Percentiles rank a stretch among this genome's conserved stretches.
These are phyloP conservation scores for Cytospora mali DNA, from an alignment of 2,329 filamentous ascomycete species.

Conservation along the genomic window DNA sequence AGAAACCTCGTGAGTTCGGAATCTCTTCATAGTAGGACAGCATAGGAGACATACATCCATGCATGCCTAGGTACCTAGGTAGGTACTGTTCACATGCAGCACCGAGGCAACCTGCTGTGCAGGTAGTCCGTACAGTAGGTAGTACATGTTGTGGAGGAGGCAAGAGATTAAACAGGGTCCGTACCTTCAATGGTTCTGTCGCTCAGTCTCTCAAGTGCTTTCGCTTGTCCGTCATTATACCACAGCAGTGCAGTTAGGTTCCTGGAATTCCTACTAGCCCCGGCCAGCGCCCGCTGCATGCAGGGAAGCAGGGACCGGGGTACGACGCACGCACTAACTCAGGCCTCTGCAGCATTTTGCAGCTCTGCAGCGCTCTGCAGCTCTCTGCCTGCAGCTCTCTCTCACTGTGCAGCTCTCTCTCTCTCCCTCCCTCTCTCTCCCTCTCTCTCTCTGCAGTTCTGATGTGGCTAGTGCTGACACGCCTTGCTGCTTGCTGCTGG, in stretches of 20 bases:
- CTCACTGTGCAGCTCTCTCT: neutral
- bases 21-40: neutral
- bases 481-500: constrained; percentile 4
- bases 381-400: neutral
- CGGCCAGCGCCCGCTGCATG: constrained; percentile 15
- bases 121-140: no score
- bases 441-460: neutral
- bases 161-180: neutral
- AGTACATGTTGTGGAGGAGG: neutral
- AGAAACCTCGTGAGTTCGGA: neutral
- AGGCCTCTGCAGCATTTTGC: no score
- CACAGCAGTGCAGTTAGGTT: no score
- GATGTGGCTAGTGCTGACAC: neutral
- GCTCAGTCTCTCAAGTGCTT: neutral
- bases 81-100: no score
- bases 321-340: constrained; percentile 8
- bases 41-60: no score
- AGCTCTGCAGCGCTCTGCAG: no score
- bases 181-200: neutral
- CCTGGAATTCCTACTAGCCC: constrained; percentile 16
- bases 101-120: no score
- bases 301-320: constrained; percentile 21
- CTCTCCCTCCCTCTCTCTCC: no score
- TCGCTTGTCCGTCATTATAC: neutral
- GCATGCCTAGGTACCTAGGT: neutral